Evolutionary conservation across 805 yeast species (phyloP).

Genomic region (Saccharomycopsis selenospora): DNA sequence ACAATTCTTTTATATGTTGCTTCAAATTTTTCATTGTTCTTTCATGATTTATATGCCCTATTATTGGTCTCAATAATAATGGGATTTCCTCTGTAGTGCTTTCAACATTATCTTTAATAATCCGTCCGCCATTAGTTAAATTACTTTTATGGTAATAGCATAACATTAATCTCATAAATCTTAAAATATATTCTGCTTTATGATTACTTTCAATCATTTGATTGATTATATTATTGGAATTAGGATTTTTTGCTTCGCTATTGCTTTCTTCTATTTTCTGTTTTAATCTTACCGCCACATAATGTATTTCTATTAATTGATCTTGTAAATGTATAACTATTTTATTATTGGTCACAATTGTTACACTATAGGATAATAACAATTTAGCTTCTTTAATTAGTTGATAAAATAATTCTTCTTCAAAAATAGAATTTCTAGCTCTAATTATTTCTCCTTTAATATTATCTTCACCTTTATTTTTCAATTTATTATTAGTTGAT

Average conservation of each 20-base stretch:
- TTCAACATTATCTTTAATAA: slow-evolving; percentile 27
- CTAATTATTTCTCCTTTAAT: slow-evolving; percentile 52
- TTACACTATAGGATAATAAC: slow-evolving; percentile 62
- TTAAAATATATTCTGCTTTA: slow-evolving; percentile 48
- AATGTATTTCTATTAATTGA: slow-evolving; percentile 64
- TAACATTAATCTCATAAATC: slow-evolving; percentile 51
- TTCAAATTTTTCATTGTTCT: slow-evolving; percentile 28
- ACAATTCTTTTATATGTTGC: slow-evolving; percentile 5
- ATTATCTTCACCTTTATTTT: slow-evolving; percentile 25
- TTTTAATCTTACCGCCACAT: slow-evolving; percentile 38
- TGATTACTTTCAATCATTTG: slow-evolving; percentile 26
- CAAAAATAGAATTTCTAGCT: slow-evolving; percentile 74
- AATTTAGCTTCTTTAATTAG: slow-evolving; percentile 67
- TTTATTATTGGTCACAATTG: slow-evolving; percentile 53
- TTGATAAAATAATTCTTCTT: slow-evolving; percentile 79
- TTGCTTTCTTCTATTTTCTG: slow-evolving; percentile 23
- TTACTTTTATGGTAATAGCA: slow-evolving; percentile 50
- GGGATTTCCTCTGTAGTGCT: slow-evolving; percentile 25
- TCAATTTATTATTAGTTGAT: slow-evolving; percentile 5
- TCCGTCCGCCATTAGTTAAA: slow-evolving; percentile 22
- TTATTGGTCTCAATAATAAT: slow-evolving; percentile 45
- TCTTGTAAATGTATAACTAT: slow-evolving; percentile 59
- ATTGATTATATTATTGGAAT: no score
- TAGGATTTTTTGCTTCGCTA: not conserved
- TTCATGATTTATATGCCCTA: slow-evolving; percentile 54